Evolutionary conservation across 1,284 basidiomycete genomes (phyloP).

Genomic region (Trichosporon sp.): DNA sequence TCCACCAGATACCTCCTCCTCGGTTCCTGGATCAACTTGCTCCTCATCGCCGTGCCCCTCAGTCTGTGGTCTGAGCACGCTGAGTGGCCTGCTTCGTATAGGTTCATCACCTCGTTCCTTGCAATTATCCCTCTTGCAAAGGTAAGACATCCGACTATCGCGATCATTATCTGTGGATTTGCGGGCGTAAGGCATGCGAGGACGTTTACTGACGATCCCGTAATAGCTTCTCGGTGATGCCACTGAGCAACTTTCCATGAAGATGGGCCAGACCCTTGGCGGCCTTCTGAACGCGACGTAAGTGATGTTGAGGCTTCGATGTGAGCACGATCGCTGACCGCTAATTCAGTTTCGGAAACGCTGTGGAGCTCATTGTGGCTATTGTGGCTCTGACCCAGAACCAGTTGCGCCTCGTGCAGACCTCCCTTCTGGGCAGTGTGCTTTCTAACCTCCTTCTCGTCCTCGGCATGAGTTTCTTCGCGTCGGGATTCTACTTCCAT

Average conservation of each 20-base stretch:
- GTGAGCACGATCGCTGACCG: not conserved
- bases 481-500: constrained; percentile 57
- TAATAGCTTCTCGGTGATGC: constrained; percentile 58
- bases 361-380: constrained; percentile 69
- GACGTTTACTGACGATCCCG: constrained; percentile 1
- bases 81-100: constrained; percentile 68
- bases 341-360: constrained; percentile 47
- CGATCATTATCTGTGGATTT: too few relatives aligned
- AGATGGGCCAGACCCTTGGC: constrained; percentile 73
- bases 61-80: constrained; percentile 51
- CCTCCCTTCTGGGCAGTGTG: constrained; percentile 59
- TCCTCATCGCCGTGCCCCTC: constrained; percentile 71
- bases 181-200: too few relatives aligned
- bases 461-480: constrained; percentile 79
- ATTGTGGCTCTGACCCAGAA: constrained; percentile 74
- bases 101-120: constrained; percentile 77
- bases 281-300: constrained; percentile 81
- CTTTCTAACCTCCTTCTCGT: constrained; percentile 85
- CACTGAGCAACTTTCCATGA: constrained; percentile 76
- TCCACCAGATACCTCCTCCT: constrained; percentile 64
- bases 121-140: constrained; percentile 83
- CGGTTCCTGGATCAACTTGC: constrained; percentile 66
- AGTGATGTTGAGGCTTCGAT: constrained; percentile 9
- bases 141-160: constrained; percentile 51
- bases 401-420: constrained; percentile 82